Conservation (phyloP, 2,329 filamentous ascomycete species). For the Bipolaris oryzae region DNA sequence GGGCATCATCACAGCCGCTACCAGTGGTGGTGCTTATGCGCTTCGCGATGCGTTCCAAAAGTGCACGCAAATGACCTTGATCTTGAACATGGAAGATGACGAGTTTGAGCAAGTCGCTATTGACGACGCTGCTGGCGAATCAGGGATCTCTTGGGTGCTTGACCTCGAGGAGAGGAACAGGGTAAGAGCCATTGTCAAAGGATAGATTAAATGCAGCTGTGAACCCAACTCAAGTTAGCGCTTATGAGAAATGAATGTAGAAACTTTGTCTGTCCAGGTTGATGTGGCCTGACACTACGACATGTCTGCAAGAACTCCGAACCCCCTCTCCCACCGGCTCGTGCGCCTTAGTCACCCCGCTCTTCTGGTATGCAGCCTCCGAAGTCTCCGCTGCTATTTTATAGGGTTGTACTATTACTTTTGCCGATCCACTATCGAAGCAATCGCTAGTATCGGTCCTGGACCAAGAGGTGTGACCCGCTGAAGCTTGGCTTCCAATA, state of each 20-base stretch:
- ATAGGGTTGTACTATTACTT: too few species aligned
- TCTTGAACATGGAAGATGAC: constrained; percentile 94
- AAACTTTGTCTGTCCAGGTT: not conserved
- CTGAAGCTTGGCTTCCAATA: constrained; percentile 14
- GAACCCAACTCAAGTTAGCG: not conserved
- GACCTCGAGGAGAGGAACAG: constrained; percentile 74
- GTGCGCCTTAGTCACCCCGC: too few species aligned
- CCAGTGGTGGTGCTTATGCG: constrained; percentile 73
- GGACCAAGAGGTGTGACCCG: constrained; percentile 1
- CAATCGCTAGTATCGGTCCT: not conserved
- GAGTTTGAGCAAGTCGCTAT: constrained; percentile 80
- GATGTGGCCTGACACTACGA: constrained; percentile 26
- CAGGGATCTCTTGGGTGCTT: constrained; percentile 73
- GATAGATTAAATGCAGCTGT: constrained; percentile 5
- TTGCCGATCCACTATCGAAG: not conserved
- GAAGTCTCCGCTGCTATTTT: too few species aligned
- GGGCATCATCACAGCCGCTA: constrained; percentile 68
- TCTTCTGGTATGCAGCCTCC: too few species aligned
- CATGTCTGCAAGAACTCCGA: constrained; percentile 10
- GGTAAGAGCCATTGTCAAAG: constrained; percentile 70
- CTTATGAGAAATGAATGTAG: not conserved
- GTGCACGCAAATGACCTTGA: constrained; percentile 79
- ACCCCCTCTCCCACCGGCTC: not conserved
- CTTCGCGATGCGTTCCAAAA: constrained; percentile 78
- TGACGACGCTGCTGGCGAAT: constrained; percentile 54